Conservation (phyloP, 163 green algal genomes). For the Scenedesmus sp. region DNA sequence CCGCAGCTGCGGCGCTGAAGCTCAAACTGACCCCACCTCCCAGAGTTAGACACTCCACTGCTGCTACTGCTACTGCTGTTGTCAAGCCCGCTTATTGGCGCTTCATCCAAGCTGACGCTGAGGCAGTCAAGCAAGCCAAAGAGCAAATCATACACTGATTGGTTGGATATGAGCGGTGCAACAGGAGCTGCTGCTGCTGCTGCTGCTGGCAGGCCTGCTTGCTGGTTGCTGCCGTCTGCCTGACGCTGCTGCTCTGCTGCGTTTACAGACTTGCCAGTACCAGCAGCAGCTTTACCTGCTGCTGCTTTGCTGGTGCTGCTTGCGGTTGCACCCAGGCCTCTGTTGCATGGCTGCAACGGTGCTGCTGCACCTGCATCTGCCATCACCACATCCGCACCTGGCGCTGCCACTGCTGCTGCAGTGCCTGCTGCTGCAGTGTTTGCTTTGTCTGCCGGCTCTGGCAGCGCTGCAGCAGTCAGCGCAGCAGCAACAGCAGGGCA, state of each 20-base stretch:
- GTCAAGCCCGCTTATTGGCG: not conserved
- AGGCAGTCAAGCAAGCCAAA: slow-evolving; percentile 41
- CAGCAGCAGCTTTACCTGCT: slow-evolving; percentile 22
- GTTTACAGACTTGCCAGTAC: not conserved
- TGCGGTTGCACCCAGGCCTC: not conserved
- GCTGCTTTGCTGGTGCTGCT: not conserved
- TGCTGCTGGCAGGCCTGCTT: not conserved
- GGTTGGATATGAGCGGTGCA: not conserved
- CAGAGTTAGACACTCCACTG: not conserved
- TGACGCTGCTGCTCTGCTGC: slow-evolving; percentile 6
- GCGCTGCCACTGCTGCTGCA: slow-evolving; percentile 16
- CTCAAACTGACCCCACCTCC: slow-evolving; percentile 39
- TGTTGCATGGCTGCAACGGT: slow-evolving; percentile 32
- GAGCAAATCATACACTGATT: slow-evolving; percentile 30
- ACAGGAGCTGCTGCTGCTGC: not conserved
- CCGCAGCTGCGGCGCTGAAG: slow-evolving; percentile 39
- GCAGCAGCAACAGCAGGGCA: slow-evolving; percentile 19
- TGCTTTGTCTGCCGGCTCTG: not conserved
- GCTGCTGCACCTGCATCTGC: not conserved
- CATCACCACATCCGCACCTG: too few species aligned
- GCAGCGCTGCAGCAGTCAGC: slow-evolving; percentile 11
- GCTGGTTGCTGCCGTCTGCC: slow-evolving; percentile 15
- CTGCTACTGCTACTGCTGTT: not conserved
- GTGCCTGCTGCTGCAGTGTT: too few species aligned
- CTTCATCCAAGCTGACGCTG: not conserved